Base-by-base conservation (phyloP, 306 rosid species). In the Rosa persica region DNA sequence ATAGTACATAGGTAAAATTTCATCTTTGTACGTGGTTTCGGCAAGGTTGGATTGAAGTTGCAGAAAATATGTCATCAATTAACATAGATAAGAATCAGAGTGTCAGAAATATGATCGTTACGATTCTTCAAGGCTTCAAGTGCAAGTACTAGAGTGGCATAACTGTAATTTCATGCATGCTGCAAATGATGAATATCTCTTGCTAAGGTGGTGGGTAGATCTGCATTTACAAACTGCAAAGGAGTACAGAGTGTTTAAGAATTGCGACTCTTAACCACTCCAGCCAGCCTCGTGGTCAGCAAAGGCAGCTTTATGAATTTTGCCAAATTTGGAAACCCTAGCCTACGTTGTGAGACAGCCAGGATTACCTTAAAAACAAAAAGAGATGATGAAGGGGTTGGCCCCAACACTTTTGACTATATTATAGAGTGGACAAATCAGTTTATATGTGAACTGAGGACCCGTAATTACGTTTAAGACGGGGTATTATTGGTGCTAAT, bases 241-340 rank as follows among this genome's bases (percentile, higher is more conserved):
- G 3, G 40, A 30, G 6, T 62, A 62, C 42, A 30, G 40, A 23
- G 36, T 61, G 67, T 61, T 61, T 1, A 27, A 61, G 39, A 62
- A 62, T 62, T 30, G 43, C n/a, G 57, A 60, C 70, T 75, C 57
- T 42, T 60, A 75, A 75, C 78, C 11, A 60, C 70, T 67, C 55
- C 15, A 22, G 23, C 77, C 54, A 23, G 3, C 68, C 43, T 30
- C 5, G 23, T 61, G 51, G 36, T 52, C 76, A 34, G 49, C 66
- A 46, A 62, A 10, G 43, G 34, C 46, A 75, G 40, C 71, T 64
- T 46, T 75, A 64, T 6, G 22, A 40, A 46, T 11, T 44, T 62
- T 75, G 47, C 79, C 44, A 62, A 61, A 11, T 62, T 3, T 19
- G 60, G 79, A 46, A 62, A 62, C 71, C 60, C 67, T 74, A 57